Evolutionary conservation across 345 rosid species (phyloP).

Genomic region (Gossypium sturtianum): DNA sequence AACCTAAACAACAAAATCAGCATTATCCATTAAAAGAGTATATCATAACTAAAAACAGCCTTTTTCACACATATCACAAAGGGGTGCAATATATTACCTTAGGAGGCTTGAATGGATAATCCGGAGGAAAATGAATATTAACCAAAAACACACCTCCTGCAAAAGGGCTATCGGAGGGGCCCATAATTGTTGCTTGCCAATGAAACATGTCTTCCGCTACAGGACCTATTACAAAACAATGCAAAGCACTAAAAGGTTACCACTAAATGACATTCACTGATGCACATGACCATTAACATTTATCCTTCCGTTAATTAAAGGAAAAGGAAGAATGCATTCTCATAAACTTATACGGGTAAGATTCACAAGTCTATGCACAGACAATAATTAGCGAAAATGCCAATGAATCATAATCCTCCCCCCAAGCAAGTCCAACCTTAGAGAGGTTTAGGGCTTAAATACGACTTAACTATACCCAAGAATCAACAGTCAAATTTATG

Average conservation of each 20-base stretch:
- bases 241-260: neutral
- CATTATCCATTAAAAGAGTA: neutral
- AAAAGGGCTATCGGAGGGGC: conserved; percentile 37
- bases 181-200: conserved; percentile 9
- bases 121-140: conserved; percentile 33
- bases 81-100: conserved; percentile 18
- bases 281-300: neutral
- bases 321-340: neutral
- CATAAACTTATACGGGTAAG: neutral
- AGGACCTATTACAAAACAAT: conserved; percentile 15
- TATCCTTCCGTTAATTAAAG: neutral
- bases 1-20: neutral
- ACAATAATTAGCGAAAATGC: neutral
- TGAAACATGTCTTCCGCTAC: conserved; percentile 35
- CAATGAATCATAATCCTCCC: neutral
- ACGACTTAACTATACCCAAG: neutral
- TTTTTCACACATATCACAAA: neutral
- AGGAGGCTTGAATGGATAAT: conserved; percentile 39
- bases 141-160: conserved; percentile 33
- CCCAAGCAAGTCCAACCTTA: neutral
- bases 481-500: neutral
- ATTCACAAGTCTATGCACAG: too few species aligned
- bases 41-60: neutral
- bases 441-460: neutral
- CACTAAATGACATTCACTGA: neutral